A percentile compares a stretch with the other conserved stretches of the same genome.
Conservation (phyloP, 148 eudicot species). For the Gaultheria prostrata region DNA sequence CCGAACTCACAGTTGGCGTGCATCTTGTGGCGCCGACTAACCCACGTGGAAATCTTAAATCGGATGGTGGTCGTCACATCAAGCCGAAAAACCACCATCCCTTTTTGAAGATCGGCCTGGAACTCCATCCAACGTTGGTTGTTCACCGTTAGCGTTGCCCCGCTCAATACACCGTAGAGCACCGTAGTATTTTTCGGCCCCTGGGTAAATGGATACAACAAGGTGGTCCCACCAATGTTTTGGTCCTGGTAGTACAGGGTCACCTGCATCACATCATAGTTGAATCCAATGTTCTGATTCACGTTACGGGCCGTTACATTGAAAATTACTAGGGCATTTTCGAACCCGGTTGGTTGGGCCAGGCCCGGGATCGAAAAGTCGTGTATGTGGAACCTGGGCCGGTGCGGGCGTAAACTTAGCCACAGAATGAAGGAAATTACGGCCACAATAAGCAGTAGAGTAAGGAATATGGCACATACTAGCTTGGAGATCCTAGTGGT, state of each 20-base stretch:
- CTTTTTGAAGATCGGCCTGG: constrained; percentile 34
- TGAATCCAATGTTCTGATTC: constrained; percentile 52
- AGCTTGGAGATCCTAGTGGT: constrained; percentile 69
- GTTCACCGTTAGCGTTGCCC: constrained; percentile 42
- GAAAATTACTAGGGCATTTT: constrained; percentile 41
- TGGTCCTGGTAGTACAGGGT: constrained; percentile 45
- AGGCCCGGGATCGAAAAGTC: constrained; percentile 59
- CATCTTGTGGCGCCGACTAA: constrained; percentile 56
- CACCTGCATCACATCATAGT: constrained; percentile 49
- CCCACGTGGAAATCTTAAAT: constrained; percentile 65
- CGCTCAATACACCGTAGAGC: constrained; percentile 33
- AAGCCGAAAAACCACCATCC: constrained; percentile 48
- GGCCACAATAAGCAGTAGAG: constrained; percentile 50
- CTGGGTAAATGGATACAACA: constrained; percentile 59
- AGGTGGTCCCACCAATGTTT: constrained; percentile 42
- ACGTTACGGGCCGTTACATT: constrained; percentile 58
- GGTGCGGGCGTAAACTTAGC: constrained; percentile 80
- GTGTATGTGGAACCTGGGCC: constrained; percentile 58
- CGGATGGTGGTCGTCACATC: constrained; percentile 60
- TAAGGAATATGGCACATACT: constrained; percentile 59
- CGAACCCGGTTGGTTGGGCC: constrained; percentile 43
- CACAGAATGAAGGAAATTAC: constrained; percentile 63
- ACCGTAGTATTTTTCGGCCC: constrained; percentile 52
- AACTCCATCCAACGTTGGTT: constrained; percentile 48
- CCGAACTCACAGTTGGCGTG: constrained; percentile 59